A percentile compares a stretch with the other conserved stretches of the same genome.
These are phyloP conservation scores for Pseudonectria buxi DNA, from an alignment of 2,329 filamentous ascomycete genomes.

Conservation along the genomic window DNA sequence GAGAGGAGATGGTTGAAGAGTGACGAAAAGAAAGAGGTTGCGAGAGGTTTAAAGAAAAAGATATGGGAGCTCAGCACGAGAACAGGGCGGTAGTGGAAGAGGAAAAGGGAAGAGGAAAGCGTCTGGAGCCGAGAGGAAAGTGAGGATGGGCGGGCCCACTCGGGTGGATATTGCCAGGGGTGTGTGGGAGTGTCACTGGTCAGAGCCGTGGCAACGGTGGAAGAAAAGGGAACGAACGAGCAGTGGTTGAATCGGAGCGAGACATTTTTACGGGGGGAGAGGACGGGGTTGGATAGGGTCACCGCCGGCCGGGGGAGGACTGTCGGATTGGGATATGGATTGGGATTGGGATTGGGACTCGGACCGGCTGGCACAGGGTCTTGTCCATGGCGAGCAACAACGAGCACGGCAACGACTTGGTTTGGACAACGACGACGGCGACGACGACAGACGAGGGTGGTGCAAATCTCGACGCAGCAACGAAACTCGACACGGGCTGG, in stretches of 20 bases:
- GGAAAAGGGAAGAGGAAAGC: slow-evolving; percentile 36
- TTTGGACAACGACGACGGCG: slow-evolving; percentile 5
- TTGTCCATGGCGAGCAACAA: slow-evolving; percentile 1
- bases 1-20: slow-evolving; percentile 27
- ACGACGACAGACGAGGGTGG: slow-evolving; percentile 11
- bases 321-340: too few species aligned
- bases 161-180: slow-evolving; percentile 24
- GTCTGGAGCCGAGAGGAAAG: slow-evolving; percentile 29
- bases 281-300: slow-evolving; percentile 6
- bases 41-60: slow-evolving; percentile 28
- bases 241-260: slow-evolving; percentile 21
- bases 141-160: slow-evolving; percentile 31
- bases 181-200: slow-evolving; percentile 23
- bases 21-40: slow-evolving; percentile 23
- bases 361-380: too few species aligned
- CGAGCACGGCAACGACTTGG: slow-evolving; percentile 5
- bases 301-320: neutral
- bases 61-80: slow-evolving; percentile 27
- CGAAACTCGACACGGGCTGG: slow-evolving; percentile 19
- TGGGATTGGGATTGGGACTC: too few species aligned
- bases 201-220: slow-evolving; percentile 28
- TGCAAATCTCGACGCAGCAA: slow-evolving; percentile 22
- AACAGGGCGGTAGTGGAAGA: slow-evolving; percentile 29
- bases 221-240: slow-evolving; percentile 14
- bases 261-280: slow-evolving; percentile 23